These are phyloP conservation scores for Cyclotella choctawhatcheeana DNA, from an alignment of 108 stramenopile genomes.

Conservation along the genomic window DNA sequence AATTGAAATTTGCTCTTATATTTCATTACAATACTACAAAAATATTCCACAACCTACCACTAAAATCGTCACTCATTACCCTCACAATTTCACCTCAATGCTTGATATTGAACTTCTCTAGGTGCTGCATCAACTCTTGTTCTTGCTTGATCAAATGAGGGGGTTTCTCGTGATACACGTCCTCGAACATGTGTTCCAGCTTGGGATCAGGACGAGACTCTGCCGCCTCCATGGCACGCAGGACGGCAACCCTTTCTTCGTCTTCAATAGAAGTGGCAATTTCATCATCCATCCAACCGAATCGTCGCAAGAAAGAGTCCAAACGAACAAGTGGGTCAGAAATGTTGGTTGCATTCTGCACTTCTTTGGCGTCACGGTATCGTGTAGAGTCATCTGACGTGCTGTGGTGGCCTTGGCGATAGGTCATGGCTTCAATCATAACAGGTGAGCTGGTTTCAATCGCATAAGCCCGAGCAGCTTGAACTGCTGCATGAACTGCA, in stretches of 20 bases:
- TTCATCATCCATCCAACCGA: conserved; percentile 75
- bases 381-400: conserved; percentile 96
- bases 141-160: conserved; percentile 86
- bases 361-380: conserved; percentile 86
- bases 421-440: conserved; percentile 98
- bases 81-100: background rate
- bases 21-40: conserved; percentile 1
- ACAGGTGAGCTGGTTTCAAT: conserved; percentile 81
- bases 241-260: conserved; percentile 77
- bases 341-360: conserved; percentile 62
- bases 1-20: background rate
- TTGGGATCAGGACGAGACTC: conserved; percentile 85
- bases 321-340: conserved; percentile 87
- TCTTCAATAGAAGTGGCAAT: conserved; percentile 62
- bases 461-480: conserved; percentile 78
- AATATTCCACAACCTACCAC: background rate
- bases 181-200: conserved; percentile 85
- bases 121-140: conserved; percentile 64
- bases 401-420: conserved; percentile 96
- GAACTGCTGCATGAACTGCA: conserved; percentile 91
- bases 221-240: conserved; percentile 87
- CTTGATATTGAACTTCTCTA: conserved; percentile 60
- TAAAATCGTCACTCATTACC: background rate
- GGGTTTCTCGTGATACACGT: conserved; percentile 95
- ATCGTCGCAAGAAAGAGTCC: conserved; percentile 67